These are phyloP conservation scores for Medicago lupulina DNA, from an alignment of 306 rosid species.

Conservation along the genomic window DNA sequence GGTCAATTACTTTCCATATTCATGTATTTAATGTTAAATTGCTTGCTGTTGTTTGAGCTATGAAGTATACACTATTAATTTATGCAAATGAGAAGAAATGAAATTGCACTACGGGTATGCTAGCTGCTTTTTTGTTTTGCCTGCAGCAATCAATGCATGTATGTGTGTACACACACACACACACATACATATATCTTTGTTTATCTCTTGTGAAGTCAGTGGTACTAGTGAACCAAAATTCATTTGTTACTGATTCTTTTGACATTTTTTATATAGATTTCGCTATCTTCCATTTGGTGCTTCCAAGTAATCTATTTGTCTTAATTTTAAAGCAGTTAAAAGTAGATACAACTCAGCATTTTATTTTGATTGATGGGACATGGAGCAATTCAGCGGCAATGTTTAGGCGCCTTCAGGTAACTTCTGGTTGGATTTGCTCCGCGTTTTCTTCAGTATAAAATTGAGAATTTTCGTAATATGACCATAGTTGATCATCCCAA, in stretches of 20 bases:
- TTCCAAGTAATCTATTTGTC: background rate
- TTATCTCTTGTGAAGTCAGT: background rate
- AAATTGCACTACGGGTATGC: too few relatives aligned
- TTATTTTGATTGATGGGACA: conserved; percentile 96
- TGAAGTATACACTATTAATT: background rate
- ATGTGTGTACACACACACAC: background rate
- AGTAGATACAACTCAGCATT: conserved; percentile 66
- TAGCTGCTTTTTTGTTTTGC: conserved; percentile 33
- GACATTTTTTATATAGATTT: conserved; percentile 6
- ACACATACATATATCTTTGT: background rate
- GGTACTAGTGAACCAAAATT: background rate
- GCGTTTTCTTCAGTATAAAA: conserved; percentile 28
- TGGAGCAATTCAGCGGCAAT: conserved; percentile 98
- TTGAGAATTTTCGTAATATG: conserved; percentile 15
- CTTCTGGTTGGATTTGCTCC: conserved; percentile 33
- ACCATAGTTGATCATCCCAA: conserved; percentile 16
- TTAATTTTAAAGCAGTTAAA: conserved; percentile 62
- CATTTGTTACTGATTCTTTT: background rate
- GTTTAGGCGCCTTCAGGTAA: conserved; percentile 92
- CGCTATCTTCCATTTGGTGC: conserved; percentile 41
- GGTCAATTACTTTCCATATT: conserved; percentile 9
- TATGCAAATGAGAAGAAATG: conserved; percentile 17
- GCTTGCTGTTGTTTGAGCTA: background rate
- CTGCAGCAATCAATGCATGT: background rate
- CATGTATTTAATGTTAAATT: conserved; percentile 23